A percentile compares a stretch with the other conserved stretches of the same genome.
These are phyloP conservation scores for Medicago ruthenica DNA, from an alignment of 306 rosid genomes.

Conservation along the genomic window DNA sequence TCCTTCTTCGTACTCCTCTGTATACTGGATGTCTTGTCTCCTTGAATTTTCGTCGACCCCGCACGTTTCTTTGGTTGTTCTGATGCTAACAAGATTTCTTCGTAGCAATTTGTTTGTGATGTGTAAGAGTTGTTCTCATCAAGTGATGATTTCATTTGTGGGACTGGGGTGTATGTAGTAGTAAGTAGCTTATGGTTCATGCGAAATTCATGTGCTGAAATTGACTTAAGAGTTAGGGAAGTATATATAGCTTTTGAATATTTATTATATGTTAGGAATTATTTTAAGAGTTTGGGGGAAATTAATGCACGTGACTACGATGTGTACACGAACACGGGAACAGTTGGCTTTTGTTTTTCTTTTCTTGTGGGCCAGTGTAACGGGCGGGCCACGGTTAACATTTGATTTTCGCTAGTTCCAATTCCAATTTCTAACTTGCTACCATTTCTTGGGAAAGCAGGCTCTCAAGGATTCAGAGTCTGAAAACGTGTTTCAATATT, in stretches of 20 bases:
- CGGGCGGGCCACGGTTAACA: conserved; percentile 37
- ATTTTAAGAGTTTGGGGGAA: neutral
- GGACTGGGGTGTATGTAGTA: neutral
- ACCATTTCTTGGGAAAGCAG: neutral
- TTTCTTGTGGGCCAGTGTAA: neutral
- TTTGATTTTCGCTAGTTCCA: conserved; percentile 22
- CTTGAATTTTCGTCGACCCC: conserved; percentile 72
- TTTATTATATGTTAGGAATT: neutral
- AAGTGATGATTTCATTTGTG: neutral
- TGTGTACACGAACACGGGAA: conserved; percentile 48
- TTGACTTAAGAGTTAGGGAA: conserved; percentile 8
- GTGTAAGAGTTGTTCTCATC: neutral
- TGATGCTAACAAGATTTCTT: conserved; percentile 57
- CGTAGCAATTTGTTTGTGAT: conserved; percentile 27
- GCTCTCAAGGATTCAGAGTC: neutral
- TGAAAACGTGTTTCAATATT: conserved; percentile 9
- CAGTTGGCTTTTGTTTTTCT: conserved; percentile 4
- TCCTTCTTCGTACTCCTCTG: conserved; percentile 73
- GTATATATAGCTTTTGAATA: neutral
- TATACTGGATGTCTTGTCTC: conserved; percentile 89
- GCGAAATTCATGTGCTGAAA: neutral
- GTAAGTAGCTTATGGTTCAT: neutral
- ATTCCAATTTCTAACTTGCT: neutral
- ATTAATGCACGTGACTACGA: conserved; percentile 50
- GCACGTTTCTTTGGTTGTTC: conserved; percentile 72